Percentiles rank a stretch among this genome's conserved stretches.
phyloP scores from a whole-genome alignment of 2,329 filamentous ascomycete genomes.

The Coniochaeta sp. region DNA sequence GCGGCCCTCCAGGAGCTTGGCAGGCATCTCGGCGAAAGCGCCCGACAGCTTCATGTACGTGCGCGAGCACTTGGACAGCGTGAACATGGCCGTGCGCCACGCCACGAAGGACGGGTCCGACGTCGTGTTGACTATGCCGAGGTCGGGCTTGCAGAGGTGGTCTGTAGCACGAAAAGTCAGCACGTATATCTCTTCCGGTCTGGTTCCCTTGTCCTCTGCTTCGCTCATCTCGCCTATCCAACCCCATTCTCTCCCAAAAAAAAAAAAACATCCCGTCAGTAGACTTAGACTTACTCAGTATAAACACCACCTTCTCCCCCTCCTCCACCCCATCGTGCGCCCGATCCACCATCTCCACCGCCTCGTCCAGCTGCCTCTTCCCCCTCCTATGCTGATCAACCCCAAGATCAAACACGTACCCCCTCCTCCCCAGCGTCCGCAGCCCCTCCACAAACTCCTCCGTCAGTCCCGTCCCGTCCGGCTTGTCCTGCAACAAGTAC shows the following conservation, averaged over 20 bases:
- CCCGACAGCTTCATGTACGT: slow-evolving; percentile 94
- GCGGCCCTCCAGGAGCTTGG: slow-evolving; percentile 38
- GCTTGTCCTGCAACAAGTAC: slow-evolving; percentile 76
- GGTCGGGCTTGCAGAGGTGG: slow-evolving; percentile 83
- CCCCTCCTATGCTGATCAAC: slow-evolving; percentile 76
- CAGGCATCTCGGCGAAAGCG: slow-evolving; percentile 70
- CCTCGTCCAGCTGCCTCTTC: slow-evolving; percentile 64
- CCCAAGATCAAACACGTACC: slow-evolving; percentile 73
- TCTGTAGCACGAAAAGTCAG: slow-evolving; percentile 45
- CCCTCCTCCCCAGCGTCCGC: slow-evolving; percentile 55
- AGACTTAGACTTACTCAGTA: slow-evolving; percentile 61
- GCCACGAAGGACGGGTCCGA: slow-evolving; percentile 51
- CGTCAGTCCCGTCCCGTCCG: slow-evolving; percentile 55
- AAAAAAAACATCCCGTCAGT: neutral
- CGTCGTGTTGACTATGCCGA: slow-evolving; percentile 53
- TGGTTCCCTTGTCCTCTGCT: no score
- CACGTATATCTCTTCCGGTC: neutral
- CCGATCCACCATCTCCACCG: slow-evolving; percentile 60
- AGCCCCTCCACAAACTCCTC: slow-evolving; percentile 58
- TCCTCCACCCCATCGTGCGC: slow-evolving; percentile 56
- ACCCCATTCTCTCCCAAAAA: neutral
- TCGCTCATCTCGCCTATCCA: neutral
- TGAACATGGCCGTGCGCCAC: slow-evolving; percentile 64
- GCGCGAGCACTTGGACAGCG: slow-evolving; percentile 54
- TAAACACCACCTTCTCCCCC: slow-evolving; percentile 54